phyloP scores from a whole-genome alignment of 176 grass and related monocot genomes.

The Thalia dealbata region DNA sequence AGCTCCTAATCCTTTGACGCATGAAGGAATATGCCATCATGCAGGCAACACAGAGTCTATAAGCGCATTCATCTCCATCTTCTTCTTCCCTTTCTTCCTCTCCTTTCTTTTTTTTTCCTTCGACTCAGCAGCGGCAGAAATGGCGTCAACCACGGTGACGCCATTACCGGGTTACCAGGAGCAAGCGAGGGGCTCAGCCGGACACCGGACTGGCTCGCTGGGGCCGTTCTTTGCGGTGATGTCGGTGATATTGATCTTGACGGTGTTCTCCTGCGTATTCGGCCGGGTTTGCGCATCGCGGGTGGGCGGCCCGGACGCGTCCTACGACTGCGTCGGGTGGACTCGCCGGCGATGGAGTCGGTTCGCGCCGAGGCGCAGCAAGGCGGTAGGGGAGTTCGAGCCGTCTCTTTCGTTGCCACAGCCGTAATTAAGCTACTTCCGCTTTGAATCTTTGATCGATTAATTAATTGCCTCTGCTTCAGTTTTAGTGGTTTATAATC shows the following conservation, averaged over 20 bases:
- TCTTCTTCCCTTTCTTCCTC: not conserved
- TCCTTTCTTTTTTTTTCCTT: not conserved
- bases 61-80: not conserved
- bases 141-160: slow-evolving; percentile 28
- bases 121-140: not conserved
- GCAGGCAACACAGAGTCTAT: not conserved
- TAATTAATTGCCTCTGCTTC: too few relatives aligned
- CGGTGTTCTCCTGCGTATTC: slow-evolving; percentile 52
- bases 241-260: slow-evolving; percentile 45
- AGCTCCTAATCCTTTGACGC: not conserved
- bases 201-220: slow-evolving; percentile 25
- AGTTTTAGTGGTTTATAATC: too few relatives aligned
- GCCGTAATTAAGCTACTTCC: slow-evolving; percentile 26
- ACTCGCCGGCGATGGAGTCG: slow-evolving; percentile 24
- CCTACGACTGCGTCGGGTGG: slow-evolving; percentile 44
- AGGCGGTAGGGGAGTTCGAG: slow-evolving; percentile 18
- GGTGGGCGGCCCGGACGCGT: slow-evolving; percentile 41
- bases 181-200: slow-evolving; percentile 6
- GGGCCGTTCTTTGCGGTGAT: slow-evolving; percentile 64
- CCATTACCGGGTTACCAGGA: slow-evolving; percentile 28
- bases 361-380: slow-evolving; percentile 15
- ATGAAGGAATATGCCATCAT: not conserved
- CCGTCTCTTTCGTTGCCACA: slow-evolving; percentile 28
- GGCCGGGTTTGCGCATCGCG: slow-evolving; percentile 39
- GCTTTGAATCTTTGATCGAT: too few relatives aligned